Evolutionary conservation across 176 grass and related monocot genomes (phyloP), one percentile per base, ranked within the genome.

Genomic region (Avena atlantica): DNA sequence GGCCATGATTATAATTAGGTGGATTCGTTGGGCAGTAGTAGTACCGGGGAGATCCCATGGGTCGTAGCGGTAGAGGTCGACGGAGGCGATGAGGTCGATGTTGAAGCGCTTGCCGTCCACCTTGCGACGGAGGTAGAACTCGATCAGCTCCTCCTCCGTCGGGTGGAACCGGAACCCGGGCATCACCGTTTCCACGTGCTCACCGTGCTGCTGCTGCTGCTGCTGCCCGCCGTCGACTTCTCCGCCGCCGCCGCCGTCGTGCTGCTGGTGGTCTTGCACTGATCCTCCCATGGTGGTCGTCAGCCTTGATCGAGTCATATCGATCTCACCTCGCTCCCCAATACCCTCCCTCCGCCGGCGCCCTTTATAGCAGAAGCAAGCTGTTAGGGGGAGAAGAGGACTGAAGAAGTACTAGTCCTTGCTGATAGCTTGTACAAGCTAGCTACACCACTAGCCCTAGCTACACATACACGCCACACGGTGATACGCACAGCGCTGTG

Each of bases 131-230:
- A 99, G 97, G 90, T 99, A 99, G 92, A 96, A 99, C 81, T 96
- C 97, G 88, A 99, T 96, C 45, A 99, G 91, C 85, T 99, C 97
- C 78, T 99, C 97, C 86, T 99, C 97, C 15, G 97, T 94, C 19
- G 97, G 97, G 86, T 99, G 94, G 94, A 99, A 99, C n/a, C 97
- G 92, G 88, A 99, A 99, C 25, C 97, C 97, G 6, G 97, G 97
- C 97, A 99, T 99, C 87, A 99, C 89, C 44, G 91, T 93, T 87
- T 99, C 73, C 48, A 53, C 48, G 73, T 76, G 73, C 14, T 76
- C 73, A 8, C 73, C 94, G 42, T 96, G 73, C 65, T 74, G 76
- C 40, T 89, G 91, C 13, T 13, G 27, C 65, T 55, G 50, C 68
- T 44, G 68, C 74, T 77, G 74, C 74, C 1, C 74, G 23, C 47